phyloP scores from a whole-genome alignment of 495 filamentous ascomycete genomes.

The Schizothecium vesticola region DNA sequence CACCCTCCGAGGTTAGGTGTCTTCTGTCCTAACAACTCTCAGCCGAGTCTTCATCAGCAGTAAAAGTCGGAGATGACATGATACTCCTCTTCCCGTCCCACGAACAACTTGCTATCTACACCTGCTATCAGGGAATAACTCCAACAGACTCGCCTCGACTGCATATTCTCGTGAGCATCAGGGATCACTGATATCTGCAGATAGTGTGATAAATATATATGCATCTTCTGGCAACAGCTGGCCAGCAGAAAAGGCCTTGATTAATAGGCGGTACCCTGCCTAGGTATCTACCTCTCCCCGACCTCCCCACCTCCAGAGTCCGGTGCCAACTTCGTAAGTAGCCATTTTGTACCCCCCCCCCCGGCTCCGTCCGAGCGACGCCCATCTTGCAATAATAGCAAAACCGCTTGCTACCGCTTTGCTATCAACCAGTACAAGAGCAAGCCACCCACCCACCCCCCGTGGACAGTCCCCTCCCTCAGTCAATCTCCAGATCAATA shows the following conservation, averaged over 20 bases:
- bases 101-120: too few species aligned
- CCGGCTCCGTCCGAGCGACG: background rate
- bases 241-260: background rate
- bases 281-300: background rate
- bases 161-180: too few species aligned
- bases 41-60: too few species aligned
- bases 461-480: background rate
- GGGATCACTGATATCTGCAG: too few species aligned
- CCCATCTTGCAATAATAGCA: background rate
- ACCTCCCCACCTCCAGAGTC: background rate
- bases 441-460: background rate
- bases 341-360: too few species aligned
- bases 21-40: too few species aligned
- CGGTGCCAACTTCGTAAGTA: background rate
- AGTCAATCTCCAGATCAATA: constrained; percentile 67
- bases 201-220: too few species aligned
- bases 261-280: background rate
- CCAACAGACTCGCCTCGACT: too few species aligned
- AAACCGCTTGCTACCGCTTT: background rate
- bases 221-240: background rate
- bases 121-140: too few species aligned
- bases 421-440: background rate
- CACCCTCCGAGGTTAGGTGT: too few species aligned
- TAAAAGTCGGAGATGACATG: too few species aligned
- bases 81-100: too few species aligned